Base-by-base conservation (phyloP, 495 filamentous ascomycete species). In the Bacidia gigantensis region DNA sequence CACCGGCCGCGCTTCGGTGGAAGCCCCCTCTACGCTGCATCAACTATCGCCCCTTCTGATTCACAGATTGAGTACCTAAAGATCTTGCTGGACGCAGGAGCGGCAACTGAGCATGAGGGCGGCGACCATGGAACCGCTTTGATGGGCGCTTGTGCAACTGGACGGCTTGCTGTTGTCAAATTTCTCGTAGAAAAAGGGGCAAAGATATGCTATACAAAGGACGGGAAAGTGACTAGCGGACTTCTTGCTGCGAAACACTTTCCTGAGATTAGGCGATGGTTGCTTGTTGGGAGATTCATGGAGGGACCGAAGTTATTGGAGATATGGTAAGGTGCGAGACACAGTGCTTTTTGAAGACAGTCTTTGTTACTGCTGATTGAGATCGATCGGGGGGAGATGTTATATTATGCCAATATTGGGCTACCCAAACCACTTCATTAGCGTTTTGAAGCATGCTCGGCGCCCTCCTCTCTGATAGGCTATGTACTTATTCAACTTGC, bases 141-240 rank as follows among this genome's bases (percentile, higher is more conserved):
- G 29, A 59, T 59, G 57, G 54, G n/a, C 2, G 57, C 57, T 26
- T 56, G 54, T 11, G 54, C 54, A 29, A 11, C 41, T 2, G 54
- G 54, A n/a, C 54, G 57, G 9, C 23, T 56, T 11, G 25, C 12
- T 0, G 53, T 26, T 9, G 45, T 56, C 17, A 52, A 54, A 50
- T 0, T 47, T 5, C 54, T 59, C 1, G 49, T 59, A 7, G 22
- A 21, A 1, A 56, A 38, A 53, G 57, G 57, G 29, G 54, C 57
- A 12, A 52, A 49, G 26, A 46, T 46, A 1, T 45, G 39, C 0
- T 59, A 59, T 23, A 23, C 18, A 3, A 25, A 46, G 47, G 46
- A 56, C 22, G 54, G 46, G n/a, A 1, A 42, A n/a, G 17, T 32
- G 2, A 18, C 49, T 21, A 55, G 56, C 32, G 56, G 35, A 24